Conservation (phyloP, 352 stramenopile genomes). For the Hyaloperonospora arabidopsidis region DNA sequence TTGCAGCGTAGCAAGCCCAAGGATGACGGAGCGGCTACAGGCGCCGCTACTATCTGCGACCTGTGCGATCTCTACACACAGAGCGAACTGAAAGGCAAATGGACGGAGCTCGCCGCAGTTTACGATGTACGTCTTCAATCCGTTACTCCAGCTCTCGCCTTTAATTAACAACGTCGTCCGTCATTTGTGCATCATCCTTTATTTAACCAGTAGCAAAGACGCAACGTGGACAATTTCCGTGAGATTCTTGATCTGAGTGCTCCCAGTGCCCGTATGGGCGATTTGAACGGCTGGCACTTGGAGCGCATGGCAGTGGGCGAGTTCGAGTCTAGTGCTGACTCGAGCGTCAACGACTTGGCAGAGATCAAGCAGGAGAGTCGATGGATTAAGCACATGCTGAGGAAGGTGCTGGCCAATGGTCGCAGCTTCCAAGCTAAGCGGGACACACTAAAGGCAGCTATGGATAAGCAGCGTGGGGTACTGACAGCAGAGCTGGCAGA, state of each 20-base stretch:
- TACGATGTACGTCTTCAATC: constrained; percentile 51
- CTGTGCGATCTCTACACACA: constrained; percentile 64
- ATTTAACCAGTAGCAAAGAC: constrained; percentile 50
- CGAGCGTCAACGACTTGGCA: constrained; percentile 35
- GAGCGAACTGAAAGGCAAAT: constrained; percentile 58
- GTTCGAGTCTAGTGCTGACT: constrained; percentile 32
- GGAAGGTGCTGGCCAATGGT: constrained; percentile 50
- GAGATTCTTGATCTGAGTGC: constrained; percentile 72
- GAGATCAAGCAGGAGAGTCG: constrained; percentile 54
- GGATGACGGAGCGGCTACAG: constrained; percentile 17
- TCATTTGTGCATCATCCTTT: too few relatives aligned
- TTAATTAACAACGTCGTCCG: constrained; percentile 4
- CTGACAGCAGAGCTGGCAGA: constrained; percentile 52
- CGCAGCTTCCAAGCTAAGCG: constrained; percentile 43
- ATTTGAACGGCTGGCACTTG: constrained; percentile 68
- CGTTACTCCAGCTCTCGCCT: neutral
- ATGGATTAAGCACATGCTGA: constrained; percentile 49
- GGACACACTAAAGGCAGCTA: constrained; percentile 48
- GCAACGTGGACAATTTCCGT: constrained; percentile 63
- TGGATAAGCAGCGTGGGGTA: constrained; percentile 66
- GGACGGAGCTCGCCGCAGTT: constrained; percentile 51
- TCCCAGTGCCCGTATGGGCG: constrained; percentile 45
- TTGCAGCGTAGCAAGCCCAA: constrained; percentile 25
- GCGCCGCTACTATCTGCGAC: constrained; percentile 30
- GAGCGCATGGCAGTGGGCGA: constrained; percentile 78